Evolutionary conservation across 225 moss, liverwort and hornwort species (phyloP), one percentile per base, ranked within the genome.

Genomic region (Sphagnum tenellum): DNA sequence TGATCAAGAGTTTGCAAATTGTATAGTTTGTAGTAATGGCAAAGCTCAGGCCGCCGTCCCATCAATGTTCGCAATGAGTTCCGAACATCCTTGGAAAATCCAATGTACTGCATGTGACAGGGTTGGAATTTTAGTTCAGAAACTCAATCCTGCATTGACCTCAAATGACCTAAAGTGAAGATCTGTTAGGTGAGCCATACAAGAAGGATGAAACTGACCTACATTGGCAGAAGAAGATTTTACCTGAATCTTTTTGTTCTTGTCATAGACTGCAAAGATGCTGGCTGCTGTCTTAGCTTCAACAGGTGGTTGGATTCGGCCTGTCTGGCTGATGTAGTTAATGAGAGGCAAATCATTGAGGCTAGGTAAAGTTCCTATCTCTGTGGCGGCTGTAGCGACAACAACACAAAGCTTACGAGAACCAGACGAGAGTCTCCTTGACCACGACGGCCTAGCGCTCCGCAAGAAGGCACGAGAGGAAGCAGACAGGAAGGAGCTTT

Each of bases 81-180:
- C 29, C 96, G 86, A 48, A 89, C 88, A 14, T 96, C 96, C 74
- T 86, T 96, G 3, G 96, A 96, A 57, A 96, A 96, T n/a, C 96
- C 96, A 72, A 96, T 64, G 62, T 92, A 96, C 77, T 87, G 82
- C 29, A 29, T 29, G 29, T 29, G 29, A 29, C 29, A 29, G 29
- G 29, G 29, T 29, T 29, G 29, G 1, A 29, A 29, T 29, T 29
- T 29, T 29, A 29, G 29, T 29, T 29, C 29, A 29, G 29, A 29
- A 29, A 29, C 29, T 29, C 29, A 29, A 29, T 29, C 29, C 29
- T 1, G 29, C 29, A 29, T 29, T 29, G 29, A 29, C 29, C 29
- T 29, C 29, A 29, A 29, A 29, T 29, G 29, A 29, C 29, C 29
- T 29, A 29, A 29, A 29, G 29, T 29, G 29, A 29, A 29, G 29